Base-by-base conservation (phyloP, 2,329 filamentous ascomycete genomes). In the Colletotrichum sp. region DNA sequence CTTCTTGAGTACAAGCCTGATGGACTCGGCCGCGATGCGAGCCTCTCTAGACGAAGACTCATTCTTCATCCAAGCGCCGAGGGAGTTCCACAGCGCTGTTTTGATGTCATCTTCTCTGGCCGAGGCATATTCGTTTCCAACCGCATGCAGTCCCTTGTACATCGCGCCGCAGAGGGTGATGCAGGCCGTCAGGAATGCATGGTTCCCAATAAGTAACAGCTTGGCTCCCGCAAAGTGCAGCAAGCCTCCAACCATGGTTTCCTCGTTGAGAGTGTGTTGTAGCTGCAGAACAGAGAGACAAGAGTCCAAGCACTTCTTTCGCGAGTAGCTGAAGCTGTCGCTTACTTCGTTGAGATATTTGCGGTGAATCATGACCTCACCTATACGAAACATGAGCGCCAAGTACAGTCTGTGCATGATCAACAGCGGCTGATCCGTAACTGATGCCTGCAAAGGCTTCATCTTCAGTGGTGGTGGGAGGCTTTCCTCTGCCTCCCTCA, bases 321-420 rank as follows among this genome's bases (percentile, higher is more conserved):
- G 78, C 2, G 82, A 84, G 73, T 83, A 82, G 5, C 75, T 74
- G 57, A 79, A 81, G 6, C 72, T 61, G 7, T 78, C 71, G 13
- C 80, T 27, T 25, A 6, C 61, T 25, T n/a, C 75, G 5, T 77
- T 70, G 9, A 75, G 72, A 69, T 81, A 83, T 9, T 78, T 79
- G 28, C 81, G 78, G 60, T 84, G 83, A n/a, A 84, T 79, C 66
- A 83, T 80, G 6, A 83, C 69, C 48, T 81, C 79, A 4, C 79
- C 80, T 34, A 80, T 82, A 65, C 80, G 78, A 34, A 82, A 79
- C 66, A 81, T 79, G 71, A 81, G 79, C 19, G 78, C 74, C 30
- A 82, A 77, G 61, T 80, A 81, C 5, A 82, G 72, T 7, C 82
- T 77, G 36, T 80, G 78, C 30, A 82, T 78, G 13, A 83, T 78